A percentile compares a stretch with the other conserved stretches of the same genome.
Evolutionary conservation across 2,329 filamentous ascomycete species (phyloP).

Genomic region (Pseudogymnoascus sp.): DNA sequence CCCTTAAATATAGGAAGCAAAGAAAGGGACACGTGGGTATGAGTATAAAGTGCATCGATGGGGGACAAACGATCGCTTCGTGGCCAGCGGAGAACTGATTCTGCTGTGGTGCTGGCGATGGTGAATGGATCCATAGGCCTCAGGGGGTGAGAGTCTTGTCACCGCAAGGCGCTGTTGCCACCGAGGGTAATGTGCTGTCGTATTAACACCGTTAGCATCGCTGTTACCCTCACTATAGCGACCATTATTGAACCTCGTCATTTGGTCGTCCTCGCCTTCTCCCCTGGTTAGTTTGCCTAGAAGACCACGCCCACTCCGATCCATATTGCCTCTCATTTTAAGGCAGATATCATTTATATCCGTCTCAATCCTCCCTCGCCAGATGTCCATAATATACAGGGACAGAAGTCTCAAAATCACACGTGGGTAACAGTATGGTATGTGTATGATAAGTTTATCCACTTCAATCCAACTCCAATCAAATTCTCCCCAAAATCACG

Average conservation of each 20-base stretch:
- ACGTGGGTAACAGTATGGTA: background rate
- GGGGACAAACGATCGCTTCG: background rate
- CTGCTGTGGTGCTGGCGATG: background rate
- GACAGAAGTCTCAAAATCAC: background rate
- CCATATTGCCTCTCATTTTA: background rate
- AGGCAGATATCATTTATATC: background rate
- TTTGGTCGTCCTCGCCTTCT: background rate
- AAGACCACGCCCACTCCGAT: background rate
- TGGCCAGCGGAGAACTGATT: background rate
- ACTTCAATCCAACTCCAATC: background rate
- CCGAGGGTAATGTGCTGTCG: background rate
- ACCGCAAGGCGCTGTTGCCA: background rate
- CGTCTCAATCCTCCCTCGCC: background rate
- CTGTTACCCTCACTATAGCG: background rate
- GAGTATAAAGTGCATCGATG: background rate
- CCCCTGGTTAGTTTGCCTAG: background rate
- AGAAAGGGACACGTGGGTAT: background rate
- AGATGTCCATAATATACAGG: background rate
- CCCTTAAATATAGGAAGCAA: background rate
- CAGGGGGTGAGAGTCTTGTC: background rate
- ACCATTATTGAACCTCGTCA: background rate
- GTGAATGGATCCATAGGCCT: too few relatives aligned
- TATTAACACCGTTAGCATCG: background rate
- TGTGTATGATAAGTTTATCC: background rate
- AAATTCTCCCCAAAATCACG: background rate